A percentile compares a stretch with the other conserved stretches of the same genome.
Conservation (phyloP, 1,284 basidiomycete genomes). For the Sanghuangporus baumii region DNA sequence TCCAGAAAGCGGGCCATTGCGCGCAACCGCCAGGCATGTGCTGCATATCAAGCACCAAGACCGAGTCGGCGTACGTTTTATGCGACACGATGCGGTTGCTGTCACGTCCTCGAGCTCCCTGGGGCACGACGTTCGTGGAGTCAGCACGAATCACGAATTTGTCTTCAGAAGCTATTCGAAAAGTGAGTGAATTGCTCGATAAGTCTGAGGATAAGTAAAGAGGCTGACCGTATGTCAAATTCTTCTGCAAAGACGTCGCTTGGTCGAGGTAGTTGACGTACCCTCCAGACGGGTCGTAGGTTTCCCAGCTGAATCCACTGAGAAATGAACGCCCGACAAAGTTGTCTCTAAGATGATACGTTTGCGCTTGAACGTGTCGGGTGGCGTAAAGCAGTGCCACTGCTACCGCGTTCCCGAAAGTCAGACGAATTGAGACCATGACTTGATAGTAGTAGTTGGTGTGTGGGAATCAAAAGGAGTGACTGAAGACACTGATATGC, state of each 20-base stretch:
- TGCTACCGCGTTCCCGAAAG: background rate
- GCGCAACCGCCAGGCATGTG: conserved; percentile 52
- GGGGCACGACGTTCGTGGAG: conserved; percentile 28
- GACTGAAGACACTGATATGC: background rate
- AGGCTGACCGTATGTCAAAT: conserved; percentile 36
- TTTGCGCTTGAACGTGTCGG: background rate
- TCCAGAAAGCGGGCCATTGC: conserved; percentile 69
- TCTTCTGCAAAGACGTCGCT: conserved; percentile 30
- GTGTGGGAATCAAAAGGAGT: background rate
- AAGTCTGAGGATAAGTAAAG: background rate
- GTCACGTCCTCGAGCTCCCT: conserved; percentile 37
- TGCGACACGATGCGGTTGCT: conserved; percentile 46
- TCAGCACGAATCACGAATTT: conserved; percentile 52
- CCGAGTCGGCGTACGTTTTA: conserved; percentile 35
- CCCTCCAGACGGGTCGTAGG: conserved; percentile 51
- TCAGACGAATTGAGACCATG: background rate
- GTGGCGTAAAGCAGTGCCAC: background rate
- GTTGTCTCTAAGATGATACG: conserved; percentile 23
- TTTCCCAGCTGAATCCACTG: conserved; percentile 41
- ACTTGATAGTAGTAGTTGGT: background rate
- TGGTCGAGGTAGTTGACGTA: conserved; percentile 47
- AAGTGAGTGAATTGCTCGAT: background rate
- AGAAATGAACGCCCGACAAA: conserved; percentile 41
- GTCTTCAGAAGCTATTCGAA: conserved; percentile 27
- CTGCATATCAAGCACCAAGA: conserved; percentile 47